Evolutionary conservation across 2,329 filamentous ascomycete species (phyloP).

Genomic region (Aspergillus fijiensis): DNA sequence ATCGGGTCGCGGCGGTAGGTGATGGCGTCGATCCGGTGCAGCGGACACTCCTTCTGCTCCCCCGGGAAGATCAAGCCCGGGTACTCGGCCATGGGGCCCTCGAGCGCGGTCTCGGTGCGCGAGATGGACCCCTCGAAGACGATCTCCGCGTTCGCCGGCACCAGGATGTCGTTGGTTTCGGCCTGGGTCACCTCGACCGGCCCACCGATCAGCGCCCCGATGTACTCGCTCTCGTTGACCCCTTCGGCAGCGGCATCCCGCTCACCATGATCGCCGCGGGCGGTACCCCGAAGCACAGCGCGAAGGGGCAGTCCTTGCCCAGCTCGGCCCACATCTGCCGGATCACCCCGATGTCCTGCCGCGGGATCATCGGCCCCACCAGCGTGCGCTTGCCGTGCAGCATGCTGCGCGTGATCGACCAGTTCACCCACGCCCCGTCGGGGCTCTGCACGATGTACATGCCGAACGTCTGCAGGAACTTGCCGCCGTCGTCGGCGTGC

Average conservation of each 20-base stretch:
- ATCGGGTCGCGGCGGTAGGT: constrained; percentile 52
- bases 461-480: constrained; percentile 53
- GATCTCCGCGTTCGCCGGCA: constrained; percentile 54
- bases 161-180: constrained; percentile 51
- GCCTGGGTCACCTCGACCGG: constrained; percentile 53
- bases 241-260: constrained; percentile 52
- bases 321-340: constrained; percentile 49
- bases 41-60: constrained; percentile 40
- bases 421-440: constrained; percentile 48
- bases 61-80: constrained; percentile 48
- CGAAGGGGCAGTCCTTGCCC: constrained; percentile 50
- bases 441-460: constrained; percentile 51
- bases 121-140: constrained; percentile 53
- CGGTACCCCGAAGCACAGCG: constrained; percentile 50
- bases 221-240: constrained; percentile 50
- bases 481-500: constrained; percentile 50
- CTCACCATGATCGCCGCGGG: constrained; percentile 52
- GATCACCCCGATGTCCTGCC: constrained; percentile 51
- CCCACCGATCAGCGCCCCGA: constrained; percentile 48
- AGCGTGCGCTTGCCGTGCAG: constrained; percentile 47
- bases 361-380: constrained; percentile 44
- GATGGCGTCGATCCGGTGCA: constrained; percentile 49
- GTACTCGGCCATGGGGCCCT: constrained; percentile 55
- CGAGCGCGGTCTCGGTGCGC: constrained; percentile 42
- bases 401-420: constrained; percentile 47